Percentiles rank a stretch among this genome's conserved stretches.
Conservation (phyloP, 2,329 filamentous ascomycete species). For the Trichoderma guizhouense region DNA sequence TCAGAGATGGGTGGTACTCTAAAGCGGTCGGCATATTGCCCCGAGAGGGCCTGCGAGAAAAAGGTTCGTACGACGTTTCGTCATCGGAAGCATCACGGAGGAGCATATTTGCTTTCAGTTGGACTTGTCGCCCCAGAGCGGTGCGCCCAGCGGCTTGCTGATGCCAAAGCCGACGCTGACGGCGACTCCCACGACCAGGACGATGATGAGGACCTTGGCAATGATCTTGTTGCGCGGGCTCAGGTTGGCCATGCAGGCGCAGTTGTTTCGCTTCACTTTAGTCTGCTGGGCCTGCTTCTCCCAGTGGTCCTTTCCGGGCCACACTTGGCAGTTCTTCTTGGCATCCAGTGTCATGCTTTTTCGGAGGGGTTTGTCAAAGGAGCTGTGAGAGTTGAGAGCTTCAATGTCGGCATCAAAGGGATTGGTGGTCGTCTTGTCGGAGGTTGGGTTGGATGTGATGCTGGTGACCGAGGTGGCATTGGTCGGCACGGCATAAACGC, state of each 20-base stretch:
- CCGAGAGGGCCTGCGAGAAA: not conserved
- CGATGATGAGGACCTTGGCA: slow-evolving; percentile 50
- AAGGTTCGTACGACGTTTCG: not conserved
- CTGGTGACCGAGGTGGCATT: slow-evolving; percentile 31
- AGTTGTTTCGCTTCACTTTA: slow-evolving; percentile 47
- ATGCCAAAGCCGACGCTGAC: slow-evolving; percentile 58
- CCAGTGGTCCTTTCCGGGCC: slow-evolving; percentile 60
- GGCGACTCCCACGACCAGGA: slow-evolving; percentile 52
- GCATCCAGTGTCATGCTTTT: slow-evolving; percentile 29
- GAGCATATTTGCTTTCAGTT: not conserved
- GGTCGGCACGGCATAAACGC: slow-evolving; percentile 23
- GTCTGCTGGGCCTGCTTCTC: slow-evolving; percentile 56
- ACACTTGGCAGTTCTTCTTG: slow-evolving; percentile 52
- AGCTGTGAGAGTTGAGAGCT: slow-evolving; percentile 44
- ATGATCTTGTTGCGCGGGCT: slow-evolving; percentile 53
- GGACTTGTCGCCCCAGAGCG: slow-evolving; percentile 49
- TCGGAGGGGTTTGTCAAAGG: slow-evolving; percentile 32
- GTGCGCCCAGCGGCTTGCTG: slow-evolving; percentile 58
- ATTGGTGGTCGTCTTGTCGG: slow-evolving; percentile 39
- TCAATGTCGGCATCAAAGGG: slow-evolving; percentile 59
- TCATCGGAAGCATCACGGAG: not conserved
- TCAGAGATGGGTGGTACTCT: not conserved
- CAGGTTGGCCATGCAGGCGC: slow-evolving; percentile 51
- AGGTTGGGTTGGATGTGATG: slow-evolving; percentile 44
- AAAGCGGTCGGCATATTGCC: not conserved